These are phyloP conservation scores for Ustulina deusta DNA, from an alignment of 2,329 filamentous ascomycete species.

Conservation along the genomic window DNA sequence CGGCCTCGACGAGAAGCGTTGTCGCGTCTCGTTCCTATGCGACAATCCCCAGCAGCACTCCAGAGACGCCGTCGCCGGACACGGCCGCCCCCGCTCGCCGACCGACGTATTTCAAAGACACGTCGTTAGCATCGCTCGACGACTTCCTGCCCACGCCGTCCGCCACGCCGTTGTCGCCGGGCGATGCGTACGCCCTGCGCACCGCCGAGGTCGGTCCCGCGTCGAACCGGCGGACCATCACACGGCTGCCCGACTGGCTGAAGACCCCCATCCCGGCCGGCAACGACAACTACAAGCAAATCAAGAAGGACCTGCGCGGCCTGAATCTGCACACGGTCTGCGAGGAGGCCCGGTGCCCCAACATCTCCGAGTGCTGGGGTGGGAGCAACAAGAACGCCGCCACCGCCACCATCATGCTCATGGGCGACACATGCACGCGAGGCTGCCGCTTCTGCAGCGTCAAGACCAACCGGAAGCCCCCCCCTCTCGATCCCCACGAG, in stretches of 20 bases:
- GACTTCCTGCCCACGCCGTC: conserved; percentile 66
- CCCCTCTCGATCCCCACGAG: conserved; percentile 92
- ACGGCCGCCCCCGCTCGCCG: conserved; percentile 41
- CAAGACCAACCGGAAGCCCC: conserved; percentile 82
- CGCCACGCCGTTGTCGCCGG: conserved; percentile 58
- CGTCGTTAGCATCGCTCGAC: conserved; percentile 66
- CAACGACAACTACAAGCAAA: conserved; percentile 87
- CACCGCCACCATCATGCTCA: conserved; percentile 98
- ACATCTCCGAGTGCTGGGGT: conserved; percentile 98
- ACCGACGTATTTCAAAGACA: conserved; percentile 71
- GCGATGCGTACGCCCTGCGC: conserved; percentile 70
- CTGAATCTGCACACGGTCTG: conserved; percentile 94
- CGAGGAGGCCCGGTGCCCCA: conserved; percentile 96
- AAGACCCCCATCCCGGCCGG: conserved; percentile 93
- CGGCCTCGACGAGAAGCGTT: conserved; percentile 38
- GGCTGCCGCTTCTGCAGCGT: conserved; percentile 98
- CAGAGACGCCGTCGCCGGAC: conserved; percentile 44
- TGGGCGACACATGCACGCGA: conserved; percentile 97
- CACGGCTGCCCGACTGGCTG: conserved; percentile 89
- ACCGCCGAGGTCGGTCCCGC: conserved; percentile 74
- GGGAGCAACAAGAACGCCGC: conserved; percentile 88
- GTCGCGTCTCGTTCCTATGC: conserved; percentile 45
- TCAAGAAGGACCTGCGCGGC: conserved; percentile 92
- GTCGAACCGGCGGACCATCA: conserved; percentile 72
- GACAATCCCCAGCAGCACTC: conserved; percentile 46